Percentiles rank a stretch among this genome's conserved stretches.
Conservation (phyloP, 2,329 filamentous ascomycete species). For the Cytospora paraplurivora region DNA sequence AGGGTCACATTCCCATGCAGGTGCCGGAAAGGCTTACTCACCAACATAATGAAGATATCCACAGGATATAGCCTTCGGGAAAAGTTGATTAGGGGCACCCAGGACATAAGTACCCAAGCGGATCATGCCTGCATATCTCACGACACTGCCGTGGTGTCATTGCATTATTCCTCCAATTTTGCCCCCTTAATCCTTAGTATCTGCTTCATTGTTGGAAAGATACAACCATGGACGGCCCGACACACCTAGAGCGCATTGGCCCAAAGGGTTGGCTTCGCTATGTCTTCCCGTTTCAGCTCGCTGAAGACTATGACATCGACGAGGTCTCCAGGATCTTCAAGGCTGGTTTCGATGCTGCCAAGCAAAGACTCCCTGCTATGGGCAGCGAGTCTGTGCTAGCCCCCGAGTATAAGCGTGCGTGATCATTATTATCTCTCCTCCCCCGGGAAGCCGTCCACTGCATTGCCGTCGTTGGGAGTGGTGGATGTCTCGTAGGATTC, state of each 20-base stretch:
- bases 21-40: too few species aligned
- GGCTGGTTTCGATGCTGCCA: slow-evolving; percentile 35
- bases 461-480: background rate
- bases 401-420: slow-evolving; percentile 32
- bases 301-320: slow-evolving; percentile 36
- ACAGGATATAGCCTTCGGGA: too few species aligned
- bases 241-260: slow-evolving; percentile 39
- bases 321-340: slow-evolving; percentile 34
- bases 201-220: background rate
- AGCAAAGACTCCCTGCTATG: slow-evolving; percentile 35
- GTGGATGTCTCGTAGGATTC: background rate
- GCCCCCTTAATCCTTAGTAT: background rate
- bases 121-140: too few species aligned
- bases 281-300: slow-evolving; percentile 39
- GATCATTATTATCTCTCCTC: too few species aligned
- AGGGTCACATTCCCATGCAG: too few species aligned
- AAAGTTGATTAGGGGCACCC: too few species aligned
- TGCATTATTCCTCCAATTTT: too few species aligned
- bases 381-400: slow-evolving; percentile 39
- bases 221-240: slow-evolving; percentile 18
- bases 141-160: too few species aligned
- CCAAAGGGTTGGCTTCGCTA: slow-evolving; percentile 40
- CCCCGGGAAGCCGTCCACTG: background rate
- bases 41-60: too few species aligned
- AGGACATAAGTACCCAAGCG: too few species aligned